These are phyloP conservation scores for Claviceps sp. DNA, from an alignment of 2,329 filamentous ascomycete species.

Conservation along the genomic window DNA sequence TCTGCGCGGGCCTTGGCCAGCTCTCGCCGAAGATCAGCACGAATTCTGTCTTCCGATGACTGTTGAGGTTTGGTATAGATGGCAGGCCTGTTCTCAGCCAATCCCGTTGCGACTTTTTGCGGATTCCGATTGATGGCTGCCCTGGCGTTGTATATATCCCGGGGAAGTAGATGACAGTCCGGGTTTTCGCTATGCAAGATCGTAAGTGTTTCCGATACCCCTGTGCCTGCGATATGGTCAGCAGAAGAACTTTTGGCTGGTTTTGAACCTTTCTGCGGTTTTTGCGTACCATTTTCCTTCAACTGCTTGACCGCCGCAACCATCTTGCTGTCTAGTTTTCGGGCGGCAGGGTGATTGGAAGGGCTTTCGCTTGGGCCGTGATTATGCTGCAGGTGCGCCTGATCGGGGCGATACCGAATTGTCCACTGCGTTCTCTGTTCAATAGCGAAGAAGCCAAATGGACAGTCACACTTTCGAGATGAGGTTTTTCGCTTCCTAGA, in stretches of 20 bases:
- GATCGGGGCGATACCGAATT: conserved; percentile 48
- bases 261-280: conserved; percentile 3
- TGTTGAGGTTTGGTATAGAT: conserved; percentile 55
- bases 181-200: conserved; percentile 52
- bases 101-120: conserved; percentile 43
- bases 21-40: conserved; percentile 46
- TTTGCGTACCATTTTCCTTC: conserved; percentile 47
- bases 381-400: conserved; percentile 45
- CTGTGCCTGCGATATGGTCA: conserved; percentile 34
- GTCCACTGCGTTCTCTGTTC: conserved; percentile 56
- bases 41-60: conserved; percentile 49
- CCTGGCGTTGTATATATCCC: conserved; percentile 55
- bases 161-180: conserved; percentile 46
- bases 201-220: conserved; percentile 52
- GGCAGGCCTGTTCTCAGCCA: conserved; percentile 47
- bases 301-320: conserved; percentile 52
- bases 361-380: conserved; percentile 54
- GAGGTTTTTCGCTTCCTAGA: conserved; percentile 52
- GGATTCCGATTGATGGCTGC: conserved; percentile 55
- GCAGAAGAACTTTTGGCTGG: conserved; percentile 6
- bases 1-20: conserved; percentile 45
- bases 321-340: conserved; percentile 54
- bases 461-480: conserved; percentile 55
- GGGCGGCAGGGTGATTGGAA: conserved; percentile 50
- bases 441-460: conserved; percentile 57